Base-by-base conservation (phyloP, 2,329 filamentous ascomycete genomes). In the Claviceps lovelessii region DNA sequence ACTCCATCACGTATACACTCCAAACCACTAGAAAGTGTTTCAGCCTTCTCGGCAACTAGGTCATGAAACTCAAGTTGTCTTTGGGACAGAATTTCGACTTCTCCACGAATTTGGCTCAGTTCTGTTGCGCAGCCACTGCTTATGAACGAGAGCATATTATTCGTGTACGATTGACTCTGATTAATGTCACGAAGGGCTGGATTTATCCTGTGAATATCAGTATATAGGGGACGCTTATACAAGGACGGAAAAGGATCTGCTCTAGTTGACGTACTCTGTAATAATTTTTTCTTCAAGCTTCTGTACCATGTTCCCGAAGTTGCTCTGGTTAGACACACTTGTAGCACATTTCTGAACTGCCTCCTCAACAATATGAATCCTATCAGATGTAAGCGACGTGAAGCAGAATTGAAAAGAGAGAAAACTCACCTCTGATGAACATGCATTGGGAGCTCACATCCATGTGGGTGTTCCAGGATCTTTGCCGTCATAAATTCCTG, bases 1-100 rank as follows among this genome's bases (percentile, higher is more conserved):
- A 55, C 53, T 28, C 51, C 52, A n/a, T 48, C 37, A n/a, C 37
- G 47, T 28, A 56, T 49, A 13, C 35, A 42, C 7, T 51, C 42
- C 17, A 57, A 9, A 31, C 10, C 19, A 11, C 44, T 23, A 11
- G 46, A 50, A n/a, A 45, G 31, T 3, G 13, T 33, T 15, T 44
- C n/a, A 13, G 31, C 15, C 17, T 6, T 48, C 33, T 45, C 35
- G 60, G 45, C 10, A 48, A 48, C 55, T 17, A 60, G 46, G n/a
- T 46, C 51, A 42, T 55, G 15, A 15, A 57, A 51, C 49, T 41
- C 39, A 11, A 46, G 4, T 15, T 57, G 56, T 31, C 56, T 59
- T 42, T 58, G 53, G 10, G 41, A 55, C n/a, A 60, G 53, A 8
- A 52, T 52, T 17, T 48, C 54, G 29, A 57, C 31, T 23, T 42